Base-by-base conservation (phyloP, 495 filamentous ascomycete species). In the Hypoxylon lenormandii region DNA sequence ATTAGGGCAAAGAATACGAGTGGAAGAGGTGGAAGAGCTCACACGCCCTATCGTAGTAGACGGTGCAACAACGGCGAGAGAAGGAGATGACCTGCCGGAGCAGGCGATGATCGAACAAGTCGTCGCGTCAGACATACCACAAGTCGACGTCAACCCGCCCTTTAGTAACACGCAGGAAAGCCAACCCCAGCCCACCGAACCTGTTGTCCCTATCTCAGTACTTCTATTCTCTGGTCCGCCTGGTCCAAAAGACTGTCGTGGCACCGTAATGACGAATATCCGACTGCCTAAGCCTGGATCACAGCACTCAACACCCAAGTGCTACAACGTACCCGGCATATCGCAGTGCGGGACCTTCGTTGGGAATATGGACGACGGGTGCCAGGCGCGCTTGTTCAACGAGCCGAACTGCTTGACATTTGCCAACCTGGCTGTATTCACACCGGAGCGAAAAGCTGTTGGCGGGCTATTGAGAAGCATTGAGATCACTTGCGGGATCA, bases 401-500 rank as follows among this genome's bases (percentile, higher is more conserved):
- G 78, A 81, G 61, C 66, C 61, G 1, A 71, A 73, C 8, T 81
- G 80, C 40, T 30, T 59, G 12, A 69, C 72, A 51, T 81, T 76
- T 46, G 53, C 76, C 36, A 81, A 80, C 45, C 72, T 80, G 4
- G 80, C 77, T 23, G 80, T 81, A 2, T 81, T 81, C 26, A 64
- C 74, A 1, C 78, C 78, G 2, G 79, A 80, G 65, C 36, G 64
- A 3, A 61, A 74, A 26, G 73, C 76, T 5, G 66, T 80, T 0
- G 80, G 79, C 0, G 80, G 80, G 12, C 22, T 60, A 4, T 68
- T 80, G 42, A 60, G 79, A 45, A 81, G 80, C 33, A 36, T 81
- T n/a, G 72, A 72, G 56, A 64, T 81, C 16, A 47, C 50, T 47
- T 81, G 80, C 19, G 80, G 80, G 11, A 70, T 75, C 26, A 64